Evolutionary conservation across 2,329 filamentous ascomycete species (phyloP), one percentile per base, ranked within the genome.

Genomic region (Monosporascus cannonballus): DNA sequence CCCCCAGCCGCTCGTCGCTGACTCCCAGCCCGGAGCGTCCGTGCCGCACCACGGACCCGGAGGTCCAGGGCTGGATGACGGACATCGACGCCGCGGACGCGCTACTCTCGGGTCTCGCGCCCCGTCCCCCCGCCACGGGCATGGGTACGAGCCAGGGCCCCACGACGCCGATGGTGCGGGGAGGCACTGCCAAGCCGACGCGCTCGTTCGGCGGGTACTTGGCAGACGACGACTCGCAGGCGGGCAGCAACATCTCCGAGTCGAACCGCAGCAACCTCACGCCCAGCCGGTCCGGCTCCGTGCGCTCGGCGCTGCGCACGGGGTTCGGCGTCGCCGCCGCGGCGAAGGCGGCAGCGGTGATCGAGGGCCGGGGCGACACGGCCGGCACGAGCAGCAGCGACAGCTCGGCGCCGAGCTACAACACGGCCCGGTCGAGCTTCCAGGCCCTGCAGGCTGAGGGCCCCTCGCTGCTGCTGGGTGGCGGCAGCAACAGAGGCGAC

Each of bases 1-100:
- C 68, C 3, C 63, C 70, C 9, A 63, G 65, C 47, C 70, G 71
- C 34, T 64, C 58, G 2, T 68, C 69, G 1, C 60, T 62, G 37
- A 73, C 71, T 3, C 72, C 73, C 1, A 76, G 71, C 50, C 72
- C 74, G 1, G 60, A 55, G 20, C 64, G 60, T 4, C 61, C 65
- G 39, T 54, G 60, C 36, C 54, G 44, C 57, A 60, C 57, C 24
- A 64, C 56, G 49, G 76, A 83, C 58, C 75, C 75, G 0, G 80
- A 83, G 34, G 79, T 83, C 2, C 77, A 78, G 52, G 76, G 78
- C 55, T 84, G 80, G 80, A 78, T 81, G 46, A 74, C 75, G 0
- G 78, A 81, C 37, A 72, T 82, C 1, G 79, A 83, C 54, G 77
- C 75, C 2, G 75, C 77, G 1, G 79, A 82, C 54, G 73, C 76